Evolutionary conservation across 768 basidiomycete species (phyloP).

Genomic region (Chlorophyllum brunneum): DNA sequence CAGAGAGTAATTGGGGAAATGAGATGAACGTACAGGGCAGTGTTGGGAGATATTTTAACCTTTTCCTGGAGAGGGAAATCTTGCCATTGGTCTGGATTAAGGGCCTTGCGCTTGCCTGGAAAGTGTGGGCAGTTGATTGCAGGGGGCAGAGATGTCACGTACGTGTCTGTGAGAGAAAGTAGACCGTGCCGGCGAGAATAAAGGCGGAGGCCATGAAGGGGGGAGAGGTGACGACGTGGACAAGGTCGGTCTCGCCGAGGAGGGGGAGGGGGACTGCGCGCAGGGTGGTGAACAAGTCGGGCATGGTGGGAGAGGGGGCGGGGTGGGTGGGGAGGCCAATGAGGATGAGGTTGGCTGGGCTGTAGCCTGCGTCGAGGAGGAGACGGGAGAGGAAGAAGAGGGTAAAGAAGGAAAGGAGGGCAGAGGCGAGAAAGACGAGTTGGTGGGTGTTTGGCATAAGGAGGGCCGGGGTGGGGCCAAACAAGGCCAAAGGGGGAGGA

Average conservation of each 20-base stretch:
- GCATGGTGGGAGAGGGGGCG: not conserved
- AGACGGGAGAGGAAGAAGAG: slow-evolving; percentile 42
- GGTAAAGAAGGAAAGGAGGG: slow-evolving; percentile 39
- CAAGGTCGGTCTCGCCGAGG: slow-evolving; percentile 33
- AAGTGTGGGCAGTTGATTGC: slow-evolving; percentile 14
- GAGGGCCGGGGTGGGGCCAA: slow-evolving; percentile 8
- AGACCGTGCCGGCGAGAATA: slow-evolving; percentile 41
- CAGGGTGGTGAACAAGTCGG: slow-evolving; percentile 23
- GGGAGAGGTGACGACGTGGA: slow-evolving; percentile 16
- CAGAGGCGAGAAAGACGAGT: slow-evolving; percentile 50
- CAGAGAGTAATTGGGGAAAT: slow-evolving; percentile 9
- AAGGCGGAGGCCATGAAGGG: slow-evolving; percentile 42
- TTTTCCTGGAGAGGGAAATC: slow-evolving; percentile 81
- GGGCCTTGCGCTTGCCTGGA: slow-evolving; percentile 58
- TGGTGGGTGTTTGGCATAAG: slow-evolving; percentile 57
- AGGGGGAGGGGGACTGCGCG: slow-evolving; percentile 32
- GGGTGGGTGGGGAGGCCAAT: slow-evolving; percentile 40
- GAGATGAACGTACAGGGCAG: slow-evolving; percentile 69
- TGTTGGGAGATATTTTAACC: slow-evolving; percentile 87
- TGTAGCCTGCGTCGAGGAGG: slow-evolving; percentile 54
- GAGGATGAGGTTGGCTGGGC: slow-evolving; percentile 58
- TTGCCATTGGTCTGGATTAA: slow-evolving; percentile 76
- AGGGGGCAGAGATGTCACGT: slow-evolving; percentile 14
- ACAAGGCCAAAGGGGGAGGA: not conserved
- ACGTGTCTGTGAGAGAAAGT: slow-evolving; percentile 53